Conservation (phyloP, 2,329 filamentous ascomycete species). For the Beauveria asiatica region DNA sequence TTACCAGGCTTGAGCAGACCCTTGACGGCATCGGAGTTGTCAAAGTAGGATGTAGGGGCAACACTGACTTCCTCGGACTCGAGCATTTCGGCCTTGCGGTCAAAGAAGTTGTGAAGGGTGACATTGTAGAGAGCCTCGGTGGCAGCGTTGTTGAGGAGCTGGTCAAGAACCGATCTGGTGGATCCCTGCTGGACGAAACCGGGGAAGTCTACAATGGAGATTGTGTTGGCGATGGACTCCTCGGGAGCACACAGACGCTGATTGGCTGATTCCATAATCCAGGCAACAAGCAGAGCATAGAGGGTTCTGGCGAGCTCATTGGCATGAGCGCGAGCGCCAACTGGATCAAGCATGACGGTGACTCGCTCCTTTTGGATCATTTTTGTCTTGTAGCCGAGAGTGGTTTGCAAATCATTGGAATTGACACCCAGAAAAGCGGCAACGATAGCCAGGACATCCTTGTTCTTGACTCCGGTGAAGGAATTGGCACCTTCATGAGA, state of each 20-base stretch:
- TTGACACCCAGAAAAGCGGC: slow-evolving; percentile 91
- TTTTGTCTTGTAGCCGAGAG: slow-evolving; percentile 91
- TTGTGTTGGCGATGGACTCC: slow-evolving; percentile 82
- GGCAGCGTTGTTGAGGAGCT: slow-evolving; percentile 89
- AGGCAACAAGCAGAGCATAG: slow-evolving; percentile 89
- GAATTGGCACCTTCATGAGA: slow-evolving; percentile 88
- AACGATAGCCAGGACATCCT: slow-evolving; percentile 75
- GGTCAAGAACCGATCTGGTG: slow-evolving; percentile 79
- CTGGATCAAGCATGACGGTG: slow-evolving; percentile 95
- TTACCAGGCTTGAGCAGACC: slow-evolving; percentile 88
- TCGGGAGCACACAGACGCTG: slow-evolving; percentile 80
- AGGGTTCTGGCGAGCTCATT: slow-evolving; percentile 89
- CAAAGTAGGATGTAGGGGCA: slow-evolving; percentile 89
- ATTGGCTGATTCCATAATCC: slow-evolving; percentile 88
- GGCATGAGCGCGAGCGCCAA: slow-evolving; percentile 81
- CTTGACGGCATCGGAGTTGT: slow-evolving; percentile 90
- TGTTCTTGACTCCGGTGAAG: slow-evolving; percentile 84
- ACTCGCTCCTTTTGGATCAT: slow-evolving; percentile 93
- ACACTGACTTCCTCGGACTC: slow-evolving; percentile 91
- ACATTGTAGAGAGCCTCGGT: slow-evolving; percentile 89
- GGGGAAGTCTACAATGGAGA: slow-evolving; percentile 93
- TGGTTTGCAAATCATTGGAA: slow-evolving; percentile 72
- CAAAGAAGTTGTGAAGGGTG: slow-evolving; percentile 91
- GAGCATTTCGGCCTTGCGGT: slow-evolving; percentile 83
- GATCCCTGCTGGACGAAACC: slow-evolving; percentile 81